phyloP scores from a whole-genome alignment of 139 green algal genomes.

The Edaphochlamys debaryana region DNA sequence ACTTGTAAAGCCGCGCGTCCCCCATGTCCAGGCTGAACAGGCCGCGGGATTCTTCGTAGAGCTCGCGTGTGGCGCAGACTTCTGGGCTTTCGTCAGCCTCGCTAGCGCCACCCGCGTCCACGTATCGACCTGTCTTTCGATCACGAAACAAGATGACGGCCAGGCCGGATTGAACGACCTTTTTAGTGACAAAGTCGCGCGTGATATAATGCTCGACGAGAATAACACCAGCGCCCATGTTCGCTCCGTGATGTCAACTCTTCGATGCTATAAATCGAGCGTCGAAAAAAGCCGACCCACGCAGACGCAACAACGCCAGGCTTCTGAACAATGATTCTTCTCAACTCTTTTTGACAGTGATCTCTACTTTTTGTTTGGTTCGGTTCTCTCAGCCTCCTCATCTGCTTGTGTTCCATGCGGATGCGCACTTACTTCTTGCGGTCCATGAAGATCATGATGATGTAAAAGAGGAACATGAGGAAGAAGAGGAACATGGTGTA shows the following conservation, averaged over 20 bases:
- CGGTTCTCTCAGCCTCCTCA: too few relatives aligned
- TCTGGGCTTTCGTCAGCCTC: background rate
- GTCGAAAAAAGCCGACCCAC: too few relatives aligned
- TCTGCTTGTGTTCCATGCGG: too few relatives aligned
- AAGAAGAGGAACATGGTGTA: constrained; percentile 5
- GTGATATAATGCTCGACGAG: background rate
- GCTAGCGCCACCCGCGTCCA: background rate
- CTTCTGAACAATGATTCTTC: too few relatives aligned
- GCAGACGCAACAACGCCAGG: too few relatives aligned
- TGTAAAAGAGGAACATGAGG: background rate
- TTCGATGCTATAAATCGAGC: background rate
- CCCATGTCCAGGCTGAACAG: background rate
- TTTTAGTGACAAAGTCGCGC: background rate
- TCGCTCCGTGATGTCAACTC: background rate
- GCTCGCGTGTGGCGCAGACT: background rate
- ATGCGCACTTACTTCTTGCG: too few relatives aligned
- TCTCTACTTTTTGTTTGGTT: too few relatives aligned
- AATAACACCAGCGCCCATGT: background rate
- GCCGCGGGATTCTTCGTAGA: background rate
- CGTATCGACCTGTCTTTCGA: background rate
- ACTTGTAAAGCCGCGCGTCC: background rate
- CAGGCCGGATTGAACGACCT: background rate
- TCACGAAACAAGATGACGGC: background rate
- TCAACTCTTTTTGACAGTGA: too few relatives aligned
- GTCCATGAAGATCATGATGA: background rate